A percentile compares a stretch with the other conserved stretches of the same genome.
Evolutionary conservation across 1,284 basidiomycete species (phyloP).

Genomic region (Boletus smithii): DNA sequence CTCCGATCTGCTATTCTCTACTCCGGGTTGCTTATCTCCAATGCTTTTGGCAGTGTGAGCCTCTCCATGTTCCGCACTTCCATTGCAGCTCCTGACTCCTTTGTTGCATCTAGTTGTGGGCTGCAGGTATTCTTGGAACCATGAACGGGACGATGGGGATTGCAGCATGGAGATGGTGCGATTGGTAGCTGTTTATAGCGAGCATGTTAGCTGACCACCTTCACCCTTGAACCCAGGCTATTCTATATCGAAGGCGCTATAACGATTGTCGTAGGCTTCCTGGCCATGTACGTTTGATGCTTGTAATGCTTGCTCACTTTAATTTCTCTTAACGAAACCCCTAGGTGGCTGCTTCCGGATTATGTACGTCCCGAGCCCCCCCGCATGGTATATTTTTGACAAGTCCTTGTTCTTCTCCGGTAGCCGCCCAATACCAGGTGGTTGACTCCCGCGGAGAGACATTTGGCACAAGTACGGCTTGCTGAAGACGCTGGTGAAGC

Average conservation of each 20-base stretch:
- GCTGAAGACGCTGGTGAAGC: conserved; percentile 76
- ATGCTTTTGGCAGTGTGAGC: conserved; percentile 70
- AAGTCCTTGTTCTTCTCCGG: background rate
- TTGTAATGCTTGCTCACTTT: background rate
- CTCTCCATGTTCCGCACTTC: conserved; percentile 1
- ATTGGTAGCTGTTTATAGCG: background rate
- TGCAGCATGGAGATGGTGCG: conserved; percentile 67
- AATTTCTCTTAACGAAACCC: background rate
- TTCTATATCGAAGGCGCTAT: conserved; percentile 63
- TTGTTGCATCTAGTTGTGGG: conserved; percentile 46
- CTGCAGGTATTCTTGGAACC: conserved; percentile 63
- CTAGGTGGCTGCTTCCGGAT: conserved; percentile 52
- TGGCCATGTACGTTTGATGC: conserved; percentile 46
- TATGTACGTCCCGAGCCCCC: conserved; percentile 39
- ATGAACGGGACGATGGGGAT: conserved; percentile 70
- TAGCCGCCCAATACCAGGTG: conserved; percentile 68
- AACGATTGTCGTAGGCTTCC: conserved; percentile 53
- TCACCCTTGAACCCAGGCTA: conserved; percentile 35
- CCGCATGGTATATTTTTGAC: background rate
- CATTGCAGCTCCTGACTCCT: background rate
- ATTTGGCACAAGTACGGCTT: conserved; percentile 70
- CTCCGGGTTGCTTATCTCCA: conserved; percentile 66
- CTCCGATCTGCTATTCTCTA: conserved; percentile 71
- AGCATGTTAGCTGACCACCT: background rate
- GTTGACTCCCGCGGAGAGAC: conserved; percentile 54